These are phyloP conservation scores for Penicillium digitatum DNA, from an alignment of 2,329 filamentous ascomycete species.

Conservation along the genomic window DNA sequence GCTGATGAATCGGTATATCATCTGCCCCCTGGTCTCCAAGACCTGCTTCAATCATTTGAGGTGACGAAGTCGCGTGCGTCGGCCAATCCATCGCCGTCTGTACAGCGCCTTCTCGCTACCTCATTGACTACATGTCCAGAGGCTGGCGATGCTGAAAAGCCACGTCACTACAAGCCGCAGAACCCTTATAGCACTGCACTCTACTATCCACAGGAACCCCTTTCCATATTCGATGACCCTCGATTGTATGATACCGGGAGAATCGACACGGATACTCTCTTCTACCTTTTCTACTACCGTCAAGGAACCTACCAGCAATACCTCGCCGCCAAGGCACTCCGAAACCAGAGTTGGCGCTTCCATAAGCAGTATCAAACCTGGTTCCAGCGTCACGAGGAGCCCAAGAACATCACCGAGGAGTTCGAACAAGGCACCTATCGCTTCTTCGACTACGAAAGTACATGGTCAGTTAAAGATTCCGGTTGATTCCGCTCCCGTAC, in stretches of 20 bases:
- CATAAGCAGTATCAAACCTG: slow-evolving; percentile 99
- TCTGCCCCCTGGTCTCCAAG: slow-evolving; percentile 79
- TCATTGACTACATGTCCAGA: slow-evolving; percentile 74
- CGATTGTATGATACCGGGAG: slow-evolving; percentile 69
- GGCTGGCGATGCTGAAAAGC: slow-evolving; percentile 72
- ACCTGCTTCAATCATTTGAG: slow-evolving; percentile 88
- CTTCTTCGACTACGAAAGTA: slow-evolving; percentile 99
- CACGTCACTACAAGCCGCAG: slow-evolving; percentile 78
- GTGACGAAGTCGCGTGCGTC: slow-evolving; percentile 67
- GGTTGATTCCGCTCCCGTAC: not conserved
- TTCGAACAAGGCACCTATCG: slow-evolving; percentile 98
- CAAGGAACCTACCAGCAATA: slow-evolving; percentile 96
- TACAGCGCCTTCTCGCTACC: slow-evolving; percentile 69
- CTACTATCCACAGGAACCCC: slow-evolving; percentile 89
- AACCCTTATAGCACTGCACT: slow-evolving; percentile 72
- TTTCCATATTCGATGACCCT: slow-evolving; percentile 86
- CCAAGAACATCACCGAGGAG: slow-evolving; percentile 97
- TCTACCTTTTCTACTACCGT: slow-evolving; percentile 99
- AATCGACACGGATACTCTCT: slow-evolving; percentile 92
- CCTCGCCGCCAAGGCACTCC: slow-evolving; percentile 90
- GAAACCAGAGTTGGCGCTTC: slow-evolving; percentile 97
- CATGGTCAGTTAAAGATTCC: slow-evolving; percentile 65
- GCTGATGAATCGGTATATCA: slow-evolving; percentile 85
- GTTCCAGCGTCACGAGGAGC: slow-evolving; percentile 98
- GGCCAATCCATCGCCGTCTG: slow-evolving; percentile 59